A percentile compares a stretch with the other conserved stretches of the same genome.
Evolutionary conservation across 2,329 filamentous ascomycete species (phyloP).

Genomic region (Fusarium siculi): DNA sequence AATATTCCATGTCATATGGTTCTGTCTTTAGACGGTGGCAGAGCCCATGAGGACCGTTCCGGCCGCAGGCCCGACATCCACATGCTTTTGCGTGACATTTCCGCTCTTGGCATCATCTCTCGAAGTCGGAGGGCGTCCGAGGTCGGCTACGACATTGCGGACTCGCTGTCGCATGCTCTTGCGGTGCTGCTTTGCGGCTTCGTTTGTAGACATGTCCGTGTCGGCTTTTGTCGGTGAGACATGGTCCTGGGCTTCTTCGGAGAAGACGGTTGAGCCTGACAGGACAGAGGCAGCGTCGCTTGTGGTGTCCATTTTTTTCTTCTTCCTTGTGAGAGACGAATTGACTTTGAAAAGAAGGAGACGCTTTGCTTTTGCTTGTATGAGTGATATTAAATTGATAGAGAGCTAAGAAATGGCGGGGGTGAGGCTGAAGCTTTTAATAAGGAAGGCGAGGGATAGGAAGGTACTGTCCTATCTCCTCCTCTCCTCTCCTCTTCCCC

Average conservation of each 20-base stretch:
- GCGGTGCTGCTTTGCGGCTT: constrained; percentile 23
- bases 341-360: neutral
- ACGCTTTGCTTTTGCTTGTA: neutral
- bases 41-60: constrained; percentile 40
- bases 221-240: constrained; percentile 19
- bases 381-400: neutral
- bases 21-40: constrained; percentile 21
- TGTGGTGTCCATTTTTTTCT: constrained; percentile 35
- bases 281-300: constrained; percentile 46
- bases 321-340: neutral
- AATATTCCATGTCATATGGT: neutral
- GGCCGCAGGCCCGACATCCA: constrained; percentile 43
- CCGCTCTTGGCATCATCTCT: constrained; percentile 49
- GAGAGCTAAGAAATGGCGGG: neutral
- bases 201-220: neutral
- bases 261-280: constrained; percentile 47
- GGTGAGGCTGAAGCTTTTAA: constrained; percentile 2
- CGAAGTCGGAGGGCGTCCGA: constrained; percentile 48
- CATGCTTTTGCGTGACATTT: constrained; percentile 43
- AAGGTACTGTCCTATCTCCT: neutral
- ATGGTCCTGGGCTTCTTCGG: constrained; percentile 38
- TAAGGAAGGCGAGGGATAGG: neutral
- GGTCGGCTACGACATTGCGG: constrained; percentile 48
- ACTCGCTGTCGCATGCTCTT: constrained; percentile 48
- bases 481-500: neutral